phyloP scores from a whole-genome alignment of 257 asterid species.

The Marsdenia floribunda region DNA sequence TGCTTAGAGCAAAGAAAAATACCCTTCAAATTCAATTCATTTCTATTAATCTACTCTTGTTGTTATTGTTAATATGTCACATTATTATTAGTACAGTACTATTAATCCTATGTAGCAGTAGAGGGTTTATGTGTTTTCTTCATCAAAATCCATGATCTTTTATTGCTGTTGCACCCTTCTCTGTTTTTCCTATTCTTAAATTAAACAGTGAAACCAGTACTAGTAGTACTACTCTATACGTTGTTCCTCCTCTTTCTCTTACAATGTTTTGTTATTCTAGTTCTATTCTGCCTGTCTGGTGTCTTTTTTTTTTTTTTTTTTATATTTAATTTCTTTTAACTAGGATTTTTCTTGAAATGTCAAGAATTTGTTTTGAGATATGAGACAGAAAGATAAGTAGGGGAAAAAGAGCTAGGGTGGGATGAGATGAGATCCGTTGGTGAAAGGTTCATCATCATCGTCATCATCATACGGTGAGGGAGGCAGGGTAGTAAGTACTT shows the following conservation, averaged over 20 bases:
- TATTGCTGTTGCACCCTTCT: background rate
- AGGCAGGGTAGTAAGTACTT: background rate
- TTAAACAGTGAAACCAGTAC: no score
- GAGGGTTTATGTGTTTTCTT: background rate
- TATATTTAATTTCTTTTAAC: no score
- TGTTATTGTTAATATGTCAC: background rate
- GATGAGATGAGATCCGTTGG: background rate
- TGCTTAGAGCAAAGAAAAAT: background rate
- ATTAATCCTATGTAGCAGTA: background rate
- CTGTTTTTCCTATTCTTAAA: background rate
- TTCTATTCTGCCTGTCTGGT: background rate
- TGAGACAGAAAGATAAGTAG: background rate
- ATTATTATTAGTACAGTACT: no score
- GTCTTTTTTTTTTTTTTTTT: background rate
- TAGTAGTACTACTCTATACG: background rate
- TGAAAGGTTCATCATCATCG: background rate
- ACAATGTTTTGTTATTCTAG: background rate
- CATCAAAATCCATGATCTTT: slow-evolving; percentile 12
- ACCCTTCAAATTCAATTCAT: background rate
- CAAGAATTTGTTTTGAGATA: background rate
- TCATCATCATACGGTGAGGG: background rate
- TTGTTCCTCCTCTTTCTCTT: background rate
- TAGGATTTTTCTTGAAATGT: background rate
- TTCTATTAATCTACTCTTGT: background rate
- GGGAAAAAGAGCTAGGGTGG: background rate